A percentile compares a stretch with the other conserved stretches of the same genome.
Evolutionary conservation across 345 rosid genomes (phyloP).

Genomic region (Euphorbia tirucalli): DNA sequence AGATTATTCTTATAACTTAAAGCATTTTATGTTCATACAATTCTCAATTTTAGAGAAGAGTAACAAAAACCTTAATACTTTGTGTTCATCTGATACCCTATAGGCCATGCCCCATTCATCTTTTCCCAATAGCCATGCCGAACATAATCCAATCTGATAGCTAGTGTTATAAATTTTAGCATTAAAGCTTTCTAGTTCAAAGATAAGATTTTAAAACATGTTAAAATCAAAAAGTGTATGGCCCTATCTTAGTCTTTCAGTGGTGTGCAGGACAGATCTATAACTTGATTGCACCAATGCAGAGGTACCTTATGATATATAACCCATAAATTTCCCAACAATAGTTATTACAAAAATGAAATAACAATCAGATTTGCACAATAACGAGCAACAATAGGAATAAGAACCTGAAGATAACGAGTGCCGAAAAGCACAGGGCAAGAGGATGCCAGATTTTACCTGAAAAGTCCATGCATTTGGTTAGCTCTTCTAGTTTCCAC

Average conservation of each 20-base stretch:
- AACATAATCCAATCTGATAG: background rate
- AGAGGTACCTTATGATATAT: background rate
- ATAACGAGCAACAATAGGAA: background rate
- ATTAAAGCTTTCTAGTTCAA: background rate
- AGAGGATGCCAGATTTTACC: conserved; percentile 44
- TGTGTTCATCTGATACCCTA: background rate
- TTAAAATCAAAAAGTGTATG: background rate
- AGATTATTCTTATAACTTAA: too few relatives aligned
- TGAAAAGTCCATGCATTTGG: conserved; percentile 98
- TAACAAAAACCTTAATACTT: background rate
- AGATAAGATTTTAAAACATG: background rate
- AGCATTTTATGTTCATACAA: too few relatives aligned
- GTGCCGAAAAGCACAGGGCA: background rate
- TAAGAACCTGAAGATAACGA: background rate
- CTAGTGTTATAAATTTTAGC: too few relatives aligned
- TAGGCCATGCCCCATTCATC: too few relatives aligned
- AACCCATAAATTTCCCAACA: too few relatives aligned
- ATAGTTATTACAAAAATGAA: conserved; percentile 1
- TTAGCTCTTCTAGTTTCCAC: conserved; percentile 84
- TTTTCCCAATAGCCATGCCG: background rate
- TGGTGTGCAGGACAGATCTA: too few relatives aligned
- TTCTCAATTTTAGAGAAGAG: too few relatives aligned
- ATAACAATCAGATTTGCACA: background rate
- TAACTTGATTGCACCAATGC: background rate
- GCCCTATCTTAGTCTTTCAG: background rate